phyloP scores from a whole-genome alignment of 768 basidiomycete genomes.

The Auriscalpium orientale region DNA sequence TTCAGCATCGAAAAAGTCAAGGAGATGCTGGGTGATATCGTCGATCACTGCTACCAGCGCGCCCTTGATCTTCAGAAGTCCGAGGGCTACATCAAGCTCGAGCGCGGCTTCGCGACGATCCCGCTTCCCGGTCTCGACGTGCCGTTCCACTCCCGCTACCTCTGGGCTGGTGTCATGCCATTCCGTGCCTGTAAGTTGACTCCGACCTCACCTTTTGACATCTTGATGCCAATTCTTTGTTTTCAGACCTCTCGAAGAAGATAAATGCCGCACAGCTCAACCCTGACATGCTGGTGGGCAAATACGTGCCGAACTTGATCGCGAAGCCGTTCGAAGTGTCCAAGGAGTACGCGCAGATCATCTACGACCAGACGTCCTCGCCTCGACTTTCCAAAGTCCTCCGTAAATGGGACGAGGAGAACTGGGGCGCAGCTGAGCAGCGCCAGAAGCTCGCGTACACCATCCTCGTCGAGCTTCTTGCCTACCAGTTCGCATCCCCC shows the following conservation, averaged over 20 bases:
- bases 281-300: slow-evolving; percentile 88
- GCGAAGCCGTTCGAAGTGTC: slow-evolving; percentile 81
- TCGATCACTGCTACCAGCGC: slow-evolving; percentile 69
- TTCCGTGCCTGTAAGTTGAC: slow-evolving; percentile 83
- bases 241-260: slow-evolving; percentile 89
- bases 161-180: slow-evolving; percentile 97
- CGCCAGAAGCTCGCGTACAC: slow-evolving; percentile 93
- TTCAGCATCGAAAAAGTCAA: slow-evolving; percentile 90
- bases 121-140: slow-evolving; percentile 97
- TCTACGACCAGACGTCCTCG: slow-evolving; percentile 95
- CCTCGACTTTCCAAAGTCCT: slow-evolving; percentile 94
- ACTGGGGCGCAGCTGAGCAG: slow-evolving; percentile 74
- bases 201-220: no score
- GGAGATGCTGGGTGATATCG: slow-evolving; percentile 90
- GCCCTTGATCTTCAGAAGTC: slow-evolving; percentile 72
- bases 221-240: background rate
- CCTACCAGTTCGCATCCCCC: slow-evolving; percentile 97
- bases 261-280: slow-evolving; percentile 88
- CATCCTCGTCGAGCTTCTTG: slow-evolving; percentile 92
- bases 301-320: slow-evolving; percentile 96
- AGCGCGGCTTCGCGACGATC: slow-evolving; percentile 94
- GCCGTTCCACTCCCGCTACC: slow-evolving; percentile 98
- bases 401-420: slow-evolving; percentile 85
- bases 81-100: slow-evolving; percentile 88
- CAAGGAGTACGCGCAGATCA: slow-evolving; percentile 84